Percentiles rank a stretch among this genome's conserved stretches.
Evolutionary conservation across 176 grass and related monocot genomes (phyloP).

Genomic region (Dactylis glomerata): DNA sequence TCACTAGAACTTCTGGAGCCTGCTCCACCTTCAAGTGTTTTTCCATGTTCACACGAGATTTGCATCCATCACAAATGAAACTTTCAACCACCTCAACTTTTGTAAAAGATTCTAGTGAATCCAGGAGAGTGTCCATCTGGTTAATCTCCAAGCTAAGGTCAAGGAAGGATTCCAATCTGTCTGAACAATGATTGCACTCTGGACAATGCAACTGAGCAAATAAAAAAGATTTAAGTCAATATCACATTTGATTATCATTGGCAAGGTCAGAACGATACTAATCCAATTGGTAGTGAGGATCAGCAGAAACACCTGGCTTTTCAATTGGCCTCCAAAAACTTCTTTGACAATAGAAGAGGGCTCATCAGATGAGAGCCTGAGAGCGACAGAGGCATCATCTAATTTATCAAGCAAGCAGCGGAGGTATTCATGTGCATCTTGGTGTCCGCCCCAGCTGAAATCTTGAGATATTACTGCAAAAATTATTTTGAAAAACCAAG

Average conservation of each 20-base stretch:
- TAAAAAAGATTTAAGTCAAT: not conserved
- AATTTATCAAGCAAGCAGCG: constrained; percentile 47
- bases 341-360: constrained; percentile 27
- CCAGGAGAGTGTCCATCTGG: constrained; percentile 19
- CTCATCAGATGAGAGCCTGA: constrained; percentile 1
- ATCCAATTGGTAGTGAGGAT: not conserved
- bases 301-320: constrained; percentile 45
- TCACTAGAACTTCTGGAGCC: constrained; percentile 50
- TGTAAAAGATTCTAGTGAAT: constrained; percentile 52
- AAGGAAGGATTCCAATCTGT: constrained; percentile 48
- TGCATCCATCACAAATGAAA: constrained; percentile 52
- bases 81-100: constrained; percentile 52
- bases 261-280: not conserved
- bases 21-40: constrained; percentile 52
- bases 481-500: not conserved
- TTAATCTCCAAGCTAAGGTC: constrained; percentile 67
- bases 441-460: constrained; percentile 25
- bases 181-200: constrained; percentile 37
- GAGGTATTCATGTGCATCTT: constrained; percentile 58
- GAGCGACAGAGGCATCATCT: constrained; percentile 4
- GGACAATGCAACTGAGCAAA: constrained; percentile 47
- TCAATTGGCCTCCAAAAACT: constrained; percentile 47
- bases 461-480: constrained; percentile 35
- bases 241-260: not conserved
- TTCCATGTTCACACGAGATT: constrained; percentile 47